Evolutionary conservation across 169 alveolate genomes (phyloP).

Genomic region (Cryptosporidium felis): DNA sequence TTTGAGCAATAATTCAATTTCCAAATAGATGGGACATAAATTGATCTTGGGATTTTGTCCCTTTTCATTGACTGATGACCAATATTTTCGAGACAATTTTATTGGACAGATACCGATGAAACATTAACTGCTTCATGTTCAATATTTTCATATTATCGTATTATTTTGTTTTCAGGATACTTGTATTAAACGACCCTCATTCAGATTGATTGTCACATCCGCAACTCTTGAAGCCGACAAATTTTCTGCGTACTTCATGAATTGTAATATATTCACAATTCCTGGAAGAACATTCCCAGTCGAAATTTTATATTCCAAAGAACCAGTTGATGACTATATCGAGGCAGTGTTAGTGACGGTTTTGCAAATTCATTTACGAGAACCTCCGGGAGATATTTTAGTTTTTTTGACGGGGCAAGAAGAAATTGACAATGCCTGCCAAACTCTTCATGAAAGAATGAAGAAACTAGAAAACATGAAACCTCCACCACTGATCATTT

Average conservation of each 20-base stretch:
- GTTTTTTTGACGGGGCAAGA: slow-evolving; percentile 99
- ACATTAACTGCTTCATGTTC: slow-evolving; percentile 56
- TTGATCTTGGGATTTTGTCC: too few relatives aligned
- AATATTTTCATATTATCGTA: neutral
- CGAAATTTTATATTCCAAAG: slow-evolving; percentile 94
- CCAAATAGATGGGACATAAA: neutral
- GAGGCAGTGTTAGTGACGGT: slow-evolving; percentile 98
- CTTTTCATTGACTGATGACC: slow-evolving; percentile 63
- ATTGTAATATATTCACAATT: slow-evolving; percentile 96
- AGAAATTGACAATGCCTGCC: slow-evolving; percentile 98
- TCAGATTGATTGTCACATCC: slow-evolving; percentile 98
- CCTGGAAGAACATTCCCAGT: slow-evolving; percentile 99
- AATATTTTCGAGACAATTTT: slow-evolving; percentile 5
- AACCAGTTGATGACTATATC: slow-evolving; percentile 97
- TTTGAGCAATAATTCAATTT: slow-evolving; percentile 4
- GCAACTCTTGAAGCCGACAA: slow-evolving; percentile 97
- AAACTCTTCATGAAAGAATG: slow-evolving; percentile 94
- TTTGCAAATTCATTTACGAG: slow-evolving; percentile 94
- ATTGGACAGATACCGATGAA: slow-evolving; percentile 88
- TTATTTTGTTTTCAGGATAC: slow-evolving; percentile 81
- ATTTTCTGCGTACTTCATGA: slow-evolving; percentile 94
- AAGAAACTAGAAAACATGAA: slow-evolving; percentile 91
- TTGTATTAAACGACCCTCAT: slow-evolving; percentile 89
- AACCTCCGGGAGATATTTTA: slow-evolving; percentile 97
- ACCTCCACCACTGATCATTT: slow-evolving; percentile 94